A percentile compares a stretch with the other conserved stretches of the same genome.
Conservation (phyloP, 2,329 filamentous ascomycete species). For the Colletotrichum sp. region DNA sequence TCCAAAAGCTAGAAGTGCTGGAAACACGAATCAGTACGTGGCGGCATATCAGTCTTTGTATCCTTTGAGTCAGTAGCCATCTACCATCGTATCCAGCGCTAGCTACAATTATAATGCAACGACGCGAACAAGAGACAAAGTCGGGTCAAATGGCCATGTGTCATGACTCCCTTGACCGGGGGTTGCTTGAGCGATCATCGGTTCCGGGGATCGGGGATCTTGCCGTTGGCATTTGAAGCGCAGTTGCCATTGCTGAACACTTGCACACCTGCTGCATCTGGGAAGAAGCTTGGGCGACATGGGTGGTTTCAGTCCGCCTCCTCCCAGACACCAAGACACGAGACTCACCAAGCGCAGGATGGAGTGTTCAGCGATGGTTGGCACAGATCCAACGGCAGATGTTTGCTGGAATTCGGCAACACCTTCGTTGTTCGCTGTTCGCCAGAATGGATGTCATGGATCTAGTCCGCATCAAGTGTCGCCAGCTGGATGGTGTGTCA, state of each 20-base stretch:
- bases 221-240: neutral
- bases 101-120: neutral
- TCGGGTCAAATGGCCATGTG: slow-evolving; percentile 11
- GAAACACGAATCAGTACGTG: slow-evolving; percentile 16
- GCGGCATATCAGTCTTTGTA: neutral
- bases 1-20: slow-evolving; percentile 11
- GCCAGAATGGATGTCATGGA: neutral
- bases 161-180: slow-evolving; percentile 16
- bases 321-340: slow-evolving; percentile 5
- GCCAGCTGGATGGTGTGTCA: neutral
- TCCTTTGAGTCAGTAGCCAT: slow-evolving; percentile 10
- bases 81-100: neutral
- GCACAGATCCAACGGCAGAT: neutral
- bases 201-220: neutral
- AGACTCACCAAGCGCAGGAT: neutral
- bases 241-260: neutral
- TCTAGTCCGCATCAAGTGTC: neutral
- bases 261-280: slow-evolving; percentile 7
- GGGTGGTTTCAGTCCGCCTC: slow-evolving; percentile 13
- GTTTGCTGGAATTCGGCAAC: neutral
- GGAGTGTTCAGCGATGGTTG: neutral
- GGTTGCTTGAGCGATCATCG: slow-evolving; percentile 8
- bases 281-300: slow-evolving; percentile 5
- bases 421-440: neutral
- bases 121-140: neutral